A percentile compares a stretch with the other conserved stretches of the same genome.
Evolutionary conservation across 129 eudicot genomes (phyloP).

Genomic region (Kitagawia praeruptora): DNA sequence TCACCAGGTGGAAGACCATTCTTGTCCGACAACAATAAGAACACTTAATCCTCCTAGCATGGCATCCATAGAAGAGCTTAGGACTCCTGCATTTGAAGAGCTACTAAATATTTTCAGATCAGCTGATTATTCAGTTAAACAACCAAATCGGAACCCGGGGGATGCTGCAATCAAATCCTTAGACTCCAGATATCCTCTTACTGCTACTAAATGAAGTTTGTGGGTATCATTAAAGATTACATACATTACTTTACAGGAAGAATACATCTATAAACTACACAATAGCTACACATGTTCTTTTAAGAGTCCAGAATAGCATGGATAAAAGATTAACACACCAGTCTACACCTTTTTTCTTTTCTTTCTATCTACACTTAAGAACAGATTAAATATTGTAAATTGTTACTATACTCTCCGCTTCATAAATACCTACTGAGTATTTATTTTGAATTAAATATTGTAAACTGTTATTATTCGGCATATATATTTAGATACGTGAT

Average conservation of each 20-base stretch:
- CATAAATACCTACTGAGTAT: not conserved
- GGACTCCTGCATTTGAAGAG: conserved; percentile 58
- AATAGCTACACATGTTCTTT: not conserved
- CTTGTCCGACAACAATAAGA: conserved; percentile 31
- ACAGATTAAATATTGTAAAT: too few species aligned
- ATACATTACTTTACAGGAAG: not conserved
- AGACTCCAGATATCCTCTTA: conserved; percentile 4
- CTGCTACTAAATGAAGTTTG: not conserved
- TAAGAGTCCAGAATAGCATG: not conserved
- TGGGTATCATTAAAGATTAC: not conserved
- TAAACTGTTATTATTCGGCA: too few species aligned
- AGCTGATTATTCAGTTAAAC: conserved; percentile 23
- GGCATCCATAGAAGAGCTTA: conserved; percentile 32
- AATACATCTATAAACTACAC: not conserved
- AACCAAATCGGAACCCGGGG: conserved; percentile 22
- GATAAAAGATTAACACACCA: not conserved
- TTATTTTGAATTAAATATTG: not conserved
- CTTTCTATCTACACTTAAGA: not conserved
- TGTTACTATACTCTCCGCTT: too few species aligned
- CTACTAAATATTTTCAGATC: conserved; percentile 35
- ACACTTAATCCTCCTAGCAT: conserved; percentile 24
- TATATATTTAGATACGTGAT: too few species aligned
- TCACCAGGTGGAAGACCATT: conserved; percentile 42
- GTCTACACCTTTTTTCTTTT: not conserved
- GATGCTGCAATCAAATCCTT: not conserved